A percentile compares a stretch with the other conserved stretches of the same genome.
Evolutionary conservation across 768 basidiomycete species (phyloP).

Genomic region (Mycena galopus): DNA sequence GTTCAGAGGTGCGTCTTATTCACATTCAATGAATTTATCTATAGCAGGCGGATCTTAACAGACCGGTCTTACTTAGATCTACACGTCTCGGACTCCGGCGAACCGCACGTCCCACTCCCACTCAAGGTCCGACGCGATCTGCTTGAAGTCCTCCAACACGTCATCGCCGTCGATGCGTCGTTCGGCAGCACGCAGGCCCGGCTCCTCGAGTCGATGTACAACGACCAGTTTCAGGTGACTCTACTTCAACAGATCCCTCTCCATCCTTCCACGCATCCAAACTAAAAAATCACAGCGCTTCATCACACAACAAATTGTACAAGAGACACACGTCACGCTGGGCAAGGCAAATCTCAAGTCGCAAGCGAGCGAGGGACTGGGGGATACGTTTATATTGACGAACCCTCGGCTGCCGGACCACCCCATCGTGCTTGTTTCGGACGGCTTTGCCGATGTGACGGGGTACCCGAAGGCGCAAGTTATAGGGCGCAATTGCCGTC

Average conservation of each 20-base stretch:
- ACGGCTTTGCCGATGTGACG: slow-evolving; percentile 34
- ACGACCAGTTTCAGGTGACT: too few relatives aligned
- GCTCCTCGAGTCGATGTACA: too few relatives aligned
- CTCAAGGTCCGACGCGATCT: slow-evolving; percentile 26
- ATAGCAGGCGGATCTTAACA: not conserved
- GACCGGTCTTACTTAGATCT: slow-evolving; percentile 20
- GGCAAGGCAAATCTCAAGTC: slow-evolving; percentile 27
- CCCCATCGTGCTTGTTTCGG: slow-evolving; percentile 34
- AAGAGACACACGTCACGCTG: slow-evolving; percentile 34
- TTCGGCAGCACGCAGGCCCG: too few relatives aligned
- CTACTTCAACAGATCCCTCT: too few relatives aligned
- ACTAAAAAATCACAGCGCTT: slow-evolving; percentile 23
- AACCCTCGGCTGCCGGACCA: slow-evolving; percentile 37
- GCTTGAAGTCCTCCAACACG: slow-evolving; percentile 23
- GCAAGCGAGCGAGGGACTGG: slow-evolving; percentile 30
- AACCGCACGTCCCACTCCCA: slow-evolving; percentile 1
- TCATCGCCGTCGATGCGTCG: slow-evolving; percentile 17
- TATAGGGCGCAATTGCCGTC: slow-evolving; percentile 35
- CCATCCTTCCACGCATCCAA: not conserved
- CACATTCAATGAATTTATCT: too few relatives aligned
- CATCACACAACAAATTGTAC: slow-evolving; percentile 34
- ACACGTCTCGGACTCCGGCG: slow-evolving; percentile 16
- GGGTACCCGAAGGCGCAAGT: slow-evolving; percentile 30
- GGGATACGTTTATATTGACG: slow-evolving; percentile 35
- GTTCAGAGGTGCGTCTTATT: slow-evolving; percentile 32